Conservation (phyloP, 2,329 filamentous ascomycete species). For the Penicillium sp. region DNA sequence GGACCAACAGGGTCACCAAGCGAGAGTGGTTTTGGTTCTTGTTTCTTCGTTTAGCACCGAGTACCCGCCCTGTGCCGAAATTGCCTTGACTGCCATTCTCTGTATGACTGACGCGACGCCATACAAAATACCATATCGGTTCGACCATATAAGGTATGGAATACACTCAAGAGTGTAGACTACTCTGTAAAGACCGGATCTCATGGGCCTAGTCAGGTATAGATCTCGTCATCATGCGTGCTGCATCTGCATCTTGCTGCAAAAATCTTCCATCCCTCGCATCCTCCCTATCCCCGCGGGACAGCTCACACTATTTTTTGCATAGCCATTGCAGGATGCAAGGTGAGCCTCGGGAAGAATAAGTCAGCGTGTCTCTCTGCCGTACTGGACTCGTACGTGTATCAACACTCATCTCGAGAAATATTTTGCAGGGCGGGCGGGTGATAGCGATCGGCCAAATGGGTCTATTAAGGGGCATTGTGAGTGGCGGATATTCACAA, state of each 20-base stretch:
- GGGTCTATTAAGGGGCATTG: constrained; percentile 17
- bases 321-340: constrained; percentile 1
- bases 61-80: not conserved
- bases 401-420: not conserved
- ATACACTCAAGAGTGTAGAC: not conserved
- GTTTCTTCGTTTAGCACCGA: not conserved
- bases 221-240: not conserved
- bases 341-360: not conserved
- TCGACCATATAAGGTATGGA: too few species aligned
- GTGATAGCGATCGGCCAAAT: constrained; percentile 27
- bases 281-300: not conserved
- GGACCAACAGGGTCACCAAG: constrained; percentile 2
- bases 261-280: constrained; percentile 10
- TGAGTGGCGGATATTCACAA: constrained; percentile 17
- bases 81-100: not conserved
- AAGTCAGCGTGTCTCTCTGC: not conserved
- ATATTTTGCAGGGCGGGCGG: constrained; percentile 11
- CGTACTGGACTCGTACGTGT: not conserved
- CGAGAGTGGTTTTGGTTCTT: not conserved
- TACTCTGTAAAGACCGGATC: not conserved
- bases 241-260: not conserved
- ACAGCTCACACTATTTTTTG: constrained; percentile 14
- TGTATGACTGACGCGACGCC: not conserved
- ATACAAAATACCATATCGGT: not conserved
- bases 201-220: not conserved